phyloP scores from a whole-genome alignment of 2,329 filamentous ascomycete species.

The Monosporascus sp. region DNA sequence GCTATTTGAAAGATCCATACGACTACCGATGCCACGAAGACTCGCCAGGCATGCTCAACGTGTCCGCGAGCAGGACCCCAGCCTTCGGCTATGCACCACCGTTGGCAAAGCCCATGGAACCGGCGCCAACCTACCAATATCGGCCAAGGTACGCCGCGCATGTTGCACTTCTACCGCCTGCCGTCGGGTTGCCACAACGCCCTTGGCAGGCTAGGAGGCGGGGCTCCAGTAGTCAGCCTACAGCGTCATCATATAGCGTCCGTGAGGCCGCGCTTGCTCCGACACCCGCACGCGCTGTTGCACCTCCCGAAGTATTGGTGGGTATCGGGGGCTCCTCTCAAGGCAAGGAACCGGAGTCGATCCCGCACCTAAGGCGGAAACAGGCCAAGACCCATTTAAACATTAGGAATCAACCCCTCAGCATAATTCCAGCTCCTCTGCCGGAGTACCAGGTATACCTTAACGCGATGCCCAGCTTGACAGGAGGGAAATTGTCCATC shows the following conservation, averaged over 20 bases:
- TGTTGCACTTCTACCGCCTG: slow-evolving; percentile 2
- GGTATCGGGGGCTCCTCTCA: neutral
- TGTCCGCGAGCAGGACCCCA: neutral
- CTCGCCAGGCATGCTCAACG: neutral
- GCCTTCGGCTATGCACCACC: slow-evolving; percentile 4
- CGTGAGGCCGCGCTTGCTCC: neutral
- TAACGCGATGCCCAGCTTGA: slow-evolving; percentile 4
- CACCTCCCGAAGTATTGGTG: no score
- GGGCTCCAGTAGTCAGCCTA: neutral
- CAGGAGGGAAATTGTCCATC: neutral
- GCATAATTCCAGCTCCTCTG: slow-evolving; percentile 1
- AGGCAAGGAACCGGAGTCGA: neutral
- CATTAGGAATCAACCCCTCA: neutral
- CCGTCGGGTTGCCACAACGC: slow-evolving; percentile 3
- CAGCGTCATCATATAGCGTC: neutral
- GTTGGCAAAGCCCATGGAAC: slow-evolving; percentile 4
- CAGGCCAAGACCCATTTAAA: slow-evolving; percentile 1
- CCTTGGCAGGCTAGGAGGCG: neutral
- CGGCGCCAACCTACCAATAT: slow-evolving; percentile 3
- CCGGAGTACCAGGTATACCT: slow-evolving; percentile 15
- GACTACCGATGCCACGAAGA: neutral
- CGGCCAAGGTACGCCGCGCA: neutral
- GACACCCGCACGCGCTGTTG: no score
- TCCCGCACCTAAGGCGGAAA: slow-evolving; percentile 6
- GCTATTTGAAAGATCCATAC: neutral